Evolutionary conservation across 1,139 yeast species (phyloP), one percentile per base, ranked within the genome.

Genomic region (Kodamaea alishanica): DNA sequence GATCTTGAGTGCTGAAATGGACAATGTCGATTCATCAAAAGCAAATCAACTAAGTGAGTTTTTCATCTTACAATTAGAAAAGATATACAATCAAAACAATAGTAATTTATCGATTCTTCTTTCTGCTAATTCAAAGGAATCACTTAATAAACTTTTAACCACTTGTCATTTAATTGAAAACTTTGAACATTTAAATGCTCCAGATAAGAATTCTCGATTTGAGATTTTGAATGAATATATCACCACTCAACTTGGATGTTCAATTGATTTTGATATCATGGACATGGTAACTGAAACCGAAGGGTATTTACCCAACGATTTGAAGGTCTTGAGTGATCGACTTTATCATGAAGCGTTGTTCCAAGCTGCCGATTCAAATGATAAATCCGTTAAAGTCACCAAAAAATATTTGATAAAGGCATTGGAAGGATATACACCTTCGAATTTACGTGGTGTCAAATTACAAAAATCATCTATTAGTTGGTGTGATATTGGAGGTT

Each of bases 401-500:
- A 57, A 56, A 26, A 41, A 44, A 0, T 73, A 78, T 42, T 77
- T 87, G 43, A 67, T 72, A 23, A 66, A 61, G 8, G 88, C 95
- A 0, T 56, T 86, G 28, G 62, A 71, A 24, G 87, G 81, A 2
- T 90, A 76, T 50, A 77, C 81, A 0, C 97, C 98, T 0, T 79
- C 95, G 0, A 80, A 87, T 39, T 65, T 92, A 40, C 75, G 96
- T 36, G 96, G 96, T 0, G 95, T 88, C 9, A 87, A 89, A 55
- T 67, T 90, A 9, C 89, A 88, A 50, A 88, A 86, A 53, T 79
- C 90, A 0, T 66, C 81, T 0, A 79, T 82, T 1, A 75, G 75
- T 32, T 92, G 98, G 98, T 53, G 71, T 2, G 96, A 89, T 49
- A 88, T 92, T 50, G 98, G 97, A 6, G 98, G 97, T 0, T 66